Evolutionary conservation across 768 basidiomycete species (phyloP).

Genomic region (Pleurotus tuber-regium): DNA sequence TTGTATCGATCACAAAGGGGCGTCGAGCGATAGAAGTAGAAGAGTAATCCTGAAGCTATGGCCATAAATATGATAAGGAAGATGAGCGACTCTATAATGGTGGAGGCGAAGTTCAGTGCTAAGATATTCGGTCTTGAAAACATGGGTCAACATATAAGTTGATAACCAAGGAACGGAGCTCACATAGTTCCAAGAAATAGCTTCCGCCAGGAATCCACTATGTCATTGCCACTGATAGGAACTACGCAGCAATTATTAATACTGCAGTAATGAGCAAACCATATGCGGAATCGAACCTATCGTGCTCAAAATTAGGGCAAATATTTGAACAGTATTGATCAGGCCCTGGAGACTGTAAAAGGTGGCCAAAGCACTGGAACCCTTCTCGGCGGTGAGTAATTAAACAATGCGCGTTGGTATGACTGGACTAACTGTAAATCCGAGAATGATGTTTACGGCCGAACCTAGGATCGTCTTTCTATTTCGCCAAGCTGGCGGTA

Average conservation of each 20-base stretch:
- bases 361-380: slow-evolving; percentile 64
- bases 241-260: slow-evolving; percentile 24
- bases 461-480: slow-evolving; percentile 49
- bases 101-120: slow-evolving; percentile 69
- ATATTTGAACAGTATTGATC: slow-evolving; percentile 66
- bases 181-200: slow-evolving; percentile 69
- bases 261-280: neutral
- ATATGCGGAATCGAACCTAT: slow-evolving; percentile 42
- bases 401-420: neutral
- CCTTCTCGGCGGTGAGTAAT: no score
- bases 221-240: slow-evolving; percentile 32
- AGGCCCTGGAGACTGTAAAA: slow-evolving; percentile 73
- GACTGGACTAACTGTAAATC: slow-evolving; percentile 45
- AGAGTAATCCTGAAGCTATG: slow-evolving; percentile 52
- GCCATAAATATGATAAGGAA: slow-evolving; percentile 59
- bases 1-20: slow-evolving; percentile 46
- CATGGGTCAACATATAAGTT: slow-evolving; percentile 5
- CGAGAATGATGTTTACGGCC: slow-evolving; percentile 46
- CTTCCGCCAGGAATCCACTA: slow-evolving; percentile 52
- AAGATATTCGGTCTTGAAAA: slow-evolving; percentile 62
- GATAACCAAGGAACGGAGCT: slow-evolving; percentile 19
- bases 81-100: slow-evolving; percentile 54
- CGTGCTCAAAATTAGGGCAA: slow-evolving; percentile 67
- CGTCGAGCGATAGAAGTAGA: slow-evolving; percentile 53
- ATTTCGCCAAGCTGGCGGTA: slow-evolving; percentile 53